Conservation (phyloP, 202 grass and related monocot genomes). For the Zoysia matrella region DNA sequence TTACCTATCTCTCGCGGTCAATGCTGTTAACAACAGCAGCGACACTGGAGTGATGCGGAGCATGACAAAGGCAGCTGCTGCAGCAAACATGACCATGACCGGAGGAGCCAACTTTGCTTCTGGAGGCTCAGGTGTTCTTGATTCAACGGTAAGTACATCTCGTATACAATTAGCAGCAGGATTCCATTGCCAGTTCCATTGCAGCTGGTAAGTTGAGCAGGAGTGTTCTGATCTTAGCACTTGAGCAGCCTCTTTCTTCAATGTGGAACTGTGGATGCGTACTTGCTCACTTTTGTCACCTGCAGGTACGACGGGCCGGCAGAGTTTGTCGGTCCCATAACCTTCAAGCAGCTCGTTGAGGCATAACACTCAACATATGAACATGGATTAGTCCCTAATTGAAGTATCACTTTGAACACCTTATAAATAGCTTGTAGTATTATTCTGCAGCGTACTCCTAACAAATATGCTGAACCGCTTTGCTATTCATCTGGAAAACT, state of each 20-base stretch:
- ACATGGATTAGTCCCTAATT: too few relatives aligned
- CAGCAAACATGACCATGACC: slow-evolving; percentile 27
- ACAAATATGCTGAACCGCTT: slow-evolving; percentile 13
- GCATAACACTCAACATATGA: too few relatives aligned
- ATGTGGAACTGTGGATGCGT: too few relatives aligned
- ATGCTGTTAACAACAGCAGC: slow-evolving; percentile 13
- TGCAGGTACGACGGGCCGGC: neutral
- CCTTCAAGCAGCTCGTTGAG: slow-evolving; percentile 54
- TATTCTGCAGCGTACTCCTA: too few relatives aligned
- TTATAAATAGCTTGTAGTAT: too few relatives aligned
- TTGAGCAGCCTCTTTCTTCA: too few relatives aligned
- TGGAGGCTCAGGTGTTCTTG: slow-evolving; percentile 73
- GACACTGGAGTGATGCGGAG: neutral
- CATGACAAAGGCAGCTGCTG: neutral
- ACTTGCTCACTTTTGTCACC: too few relatives aligned
- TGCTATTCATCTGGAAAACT: slow-evolving; percentile 36
- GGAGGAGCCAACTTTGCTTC: slow-evolving; percentile 77
- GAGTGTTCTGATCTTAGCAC: too few relatives aligned
- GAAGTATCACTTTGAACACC: too few relatives aligned
- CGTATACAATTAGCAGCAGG: neutral
- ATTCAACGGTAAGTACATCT: slow-evolving; percentile 55
- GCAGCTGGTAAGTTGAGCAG: too few relatives aligned
- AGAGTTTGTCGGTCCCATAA: slow-evolving; percentile 47
- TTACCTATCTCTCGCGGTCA: slow-evolving; percentile 50
- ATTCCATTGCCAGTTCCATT: too few relatives aligned